These are phyloP conservation scores for Geotrichum fermentans DNA, from an alignment of 1,139 yeast genomes.

Conservation along the genomic window DNA sequence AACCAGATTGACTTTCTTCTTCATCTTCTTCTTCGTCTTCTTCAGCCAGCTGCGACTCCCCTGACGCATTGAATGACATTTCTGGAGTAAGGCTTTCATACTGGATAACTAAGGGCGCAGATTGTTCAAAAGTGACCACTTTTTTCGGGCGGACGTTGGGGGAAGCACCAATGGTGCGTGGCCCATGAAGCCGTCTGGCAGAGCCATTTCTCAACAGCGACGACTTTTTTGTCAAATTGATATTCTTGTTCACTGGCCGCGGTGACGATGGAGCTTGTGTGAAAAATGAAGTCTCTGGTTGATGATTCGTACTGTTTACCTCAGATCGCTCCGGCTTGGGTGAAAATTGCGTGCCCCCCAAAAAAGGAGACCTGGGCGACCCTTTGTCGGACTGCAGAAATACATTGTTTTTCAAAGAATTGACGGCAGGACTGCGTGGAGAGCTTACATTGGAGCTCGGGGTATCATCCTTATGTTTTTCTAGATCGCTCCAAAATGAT, in stretches of 20 bases:
- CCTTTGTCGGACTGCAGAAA: constrained; percentile 24
- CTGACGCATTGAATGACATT: constrained; percentile 31
- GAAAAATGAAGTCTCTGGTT: no score
- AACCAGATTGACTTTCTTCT: constrained; percentile 15
- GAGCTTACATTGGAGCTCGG: constrained; percentile 18
- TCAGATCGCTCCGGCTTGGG: no score
- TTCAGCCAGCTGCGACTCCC: constrained; percentile 22
- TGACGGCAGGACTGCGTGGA: constrained; percentile 12
- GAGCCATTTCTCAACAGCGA: constrained; percentile 31
- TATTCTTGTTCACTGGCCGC: not conserved
- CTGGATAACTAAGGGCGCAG: constrained; percentile 40
- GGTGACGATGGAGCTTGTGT: not conserved
- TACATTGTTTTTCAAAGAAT: constrained; percentile 23
- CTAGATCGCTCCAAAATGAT: constrained; percentile 34
- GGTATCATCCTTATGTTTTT: constrained; percentile 22
- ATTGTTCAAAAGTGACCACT: constrained; percentile 36
- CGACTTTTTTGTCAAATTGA: constrained; percentile 20
- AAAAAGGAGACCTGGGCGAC: constrained; percentile 6
- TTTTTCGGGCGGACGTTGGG: constrained; percentile 26
- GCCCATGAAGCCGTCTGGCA: constrained; percentile 32
- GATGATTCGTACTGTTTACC: no score
- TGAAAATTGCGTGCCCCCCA: no score
- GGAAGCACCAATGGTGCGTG: constrained; percentile 26
- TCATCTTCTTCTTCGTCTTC: constrained; percentile 26
- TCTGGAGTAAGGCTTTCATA: constrained; percentile 43